phyloP scores from a whole-genome alignment of 2,329 filamentous ascomycete species.

The Colletotrichum australisinense region DNA sequence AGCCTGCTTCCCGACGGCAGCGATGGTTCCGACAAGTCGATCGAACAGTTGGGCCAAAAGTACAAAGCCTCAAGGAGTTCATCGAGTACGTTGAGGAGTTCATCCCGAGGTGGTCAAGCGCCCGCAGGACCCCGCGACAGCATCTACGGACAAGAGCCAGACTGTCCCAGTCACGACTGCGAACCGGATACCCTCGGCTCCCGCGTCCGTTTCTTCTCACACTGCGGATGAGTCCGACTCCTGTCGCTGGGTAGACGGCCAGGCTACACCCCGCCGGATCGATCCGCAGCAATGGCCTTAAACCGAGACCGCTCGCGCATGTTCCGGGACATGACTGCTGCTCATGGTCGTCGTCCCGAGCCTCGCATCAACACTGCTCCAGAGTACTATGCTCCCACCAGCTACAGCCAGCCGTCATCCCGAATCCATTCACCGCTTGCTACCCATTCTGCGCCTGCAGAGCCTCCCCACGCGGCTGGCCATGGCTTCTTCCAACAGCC shows the following conservation, averaged over 20 bases:
- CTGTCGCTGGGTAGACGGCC: conserved; percentile 32
- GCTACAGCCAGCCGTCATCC: conserved; percentile 28
- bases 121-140: conserved; percentile 4
- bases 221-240: conserved; percentile 27
- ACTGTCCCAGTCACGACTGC: neutral
- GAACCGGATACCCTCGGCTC: conserved; percentile 21
- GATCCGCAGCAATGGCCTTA: conserved; percentile 21
- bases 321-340: conserved; percentile 24
- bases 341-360: conserved; percentile 18
- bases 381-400: conserved; percentile 24
- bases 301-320: conserved; percentile 32
- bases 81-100: conserved; percentile 31
- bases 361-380: conserved; percentile 3
- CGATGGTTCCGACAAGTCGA: neutral
- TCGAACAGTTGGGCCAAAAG: conserved; percentile 13
- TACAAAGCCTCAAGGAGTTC: conserved; percentile 30
- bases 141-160: neutral
- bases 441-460: conserved; percentile 16
- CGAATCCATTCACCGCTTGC: conserved; percentile 26
- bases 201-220: conserved; percentile 28
- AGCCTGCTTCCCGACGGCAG: neutral
- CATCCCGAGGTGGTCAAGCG: conserved; percentile 30
- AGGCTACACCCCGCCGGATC: conserved; percentile 30
- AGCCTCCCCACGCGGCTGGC: neutral
- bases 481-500: conserved; percentile 27